Evolutionary conservation across 352 stramenopile species (phyloP).

Genomic region (Globisporangium uncinulatum): DNA sequence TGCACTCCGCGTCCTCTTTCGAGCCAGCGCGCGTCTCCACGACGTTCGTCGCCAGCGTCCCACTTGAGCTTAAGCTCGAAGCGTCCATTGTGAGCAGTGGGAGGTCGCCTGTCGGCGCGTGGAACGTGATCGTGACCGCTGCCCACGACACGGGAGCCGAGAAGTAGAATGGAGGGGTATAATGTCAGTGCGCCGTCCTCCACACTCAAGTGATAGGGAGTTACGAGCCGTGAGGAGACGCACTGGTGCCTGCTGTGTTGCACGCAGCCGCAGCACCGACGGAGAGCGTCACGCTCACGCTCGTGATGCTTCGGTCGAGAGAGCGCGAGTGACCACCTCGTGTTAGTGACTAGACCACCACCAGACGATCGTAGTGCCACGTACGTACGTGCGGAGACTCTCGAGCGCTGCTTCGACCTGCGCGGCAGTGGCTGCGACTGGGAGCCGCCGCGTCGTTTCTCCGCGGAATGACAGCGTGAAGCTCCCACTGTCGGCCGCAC

Average conservation of each 20-base stretch:
- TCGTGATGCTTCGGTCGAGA: slow-evolving; percentile 33
- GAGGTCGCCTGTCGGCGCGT: slow-evolving; percentile 56
- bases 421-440: slow-evolving; percentile 18
- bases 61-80: slow-evolving; percentile 19
- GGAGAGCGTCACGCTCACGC: slow-evolving; percentile 37
- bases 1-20: slow-evolving; percentile 70
- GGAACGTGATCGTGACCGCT: slow-evolving; percentile 51
- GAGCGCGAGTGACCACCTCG: too few species aligned
- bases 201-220: neutral
- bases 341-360: neutral
- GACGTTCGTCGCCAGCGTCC: slow-evolving; percentile 24
- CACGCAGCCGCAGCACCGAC: slow-evolving; percentile 29
- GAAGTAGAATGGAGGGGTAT: neutral
- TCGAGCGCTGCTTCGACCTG: slow-evolving; percentile 41
- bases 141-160: neutral
- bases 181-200: neutral
- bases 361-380: neutral
- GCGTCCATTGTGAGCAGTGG: slow-evolving; percentile 37
- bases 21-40: slow-evolving; percentile 28
- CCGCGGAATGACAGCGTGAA: slow-evolving; percentile 80
- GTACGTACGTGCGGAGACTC: slow-evolving; percentile 41
- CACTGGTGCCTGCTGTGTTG: slow-evolving; percentile 35
- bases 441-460: slow-evolving; percentile 41
- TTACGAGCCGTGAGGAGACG: neutral
- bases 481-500: slow-evolving; percentile 54